phyloP scores from a whole-genome alignment of 2,329 filamentous ascomycete species.

The Aspergillus candidus region DNA sequence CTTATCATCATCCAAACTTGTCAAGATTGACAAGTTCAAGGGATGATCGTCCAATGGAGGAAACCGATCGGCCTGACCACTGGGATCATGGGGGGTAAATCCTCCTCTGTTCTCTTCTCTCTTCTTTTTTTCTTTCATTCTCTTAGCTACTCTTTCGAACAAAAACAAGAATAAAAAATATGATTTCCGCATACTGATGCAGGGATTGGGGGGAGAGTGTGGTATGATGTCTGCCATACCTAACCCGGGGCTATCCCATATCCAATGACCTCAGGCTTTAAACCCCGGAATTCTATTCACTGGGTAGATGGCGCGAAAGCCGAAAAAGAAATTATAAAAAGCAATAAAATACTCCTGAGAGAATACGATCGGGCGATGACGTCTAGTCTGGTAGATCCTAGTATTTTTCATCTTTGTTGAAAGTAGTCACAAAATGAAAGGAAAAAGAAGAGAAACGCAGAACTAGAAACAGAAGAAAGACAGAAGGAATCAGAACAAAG shows the following conservation, averaged over 20 bases:
- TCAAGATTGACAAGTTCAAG: conserved; percentile 14
- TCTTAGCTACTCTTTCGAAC: no score
- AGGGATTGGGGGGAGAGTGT: no score
- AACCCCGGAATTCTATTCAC: neutral
- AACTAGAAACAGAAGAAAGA: neutral
- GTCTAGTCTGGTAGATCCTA: neutral
- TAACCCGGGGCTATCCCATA: no score
- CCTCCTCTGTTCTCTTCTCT: no score
- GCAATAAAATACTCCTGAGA: neutral
- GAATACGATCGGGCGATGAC: no score
- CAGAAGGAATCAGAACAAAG: neutral
- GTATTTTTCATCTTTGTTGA: neutral
- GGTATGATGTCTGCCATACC: no score
- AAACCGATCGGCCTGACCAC: no score
- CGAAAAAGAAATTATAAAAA: neutral
- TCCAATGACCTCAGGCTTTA: no score
- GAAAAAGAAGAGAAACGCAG: neutral
- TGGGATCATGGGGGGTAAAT: no score
- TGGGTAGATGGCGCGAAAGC: neutral
- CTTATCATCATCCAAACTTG: conserved; percentile 4
- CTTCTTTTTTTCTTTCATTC: no score
- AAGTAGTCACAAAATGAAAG: neutral
- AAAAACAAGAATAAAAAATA: no score
- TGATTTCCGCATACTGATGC: no score
- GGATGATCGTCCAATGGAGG: conserved; percentile 16